Evolutionary conservation across 2,329 filamentous ascomycete genomes (phyloP).

Genomic region (Fusarium succisae): DNA sequence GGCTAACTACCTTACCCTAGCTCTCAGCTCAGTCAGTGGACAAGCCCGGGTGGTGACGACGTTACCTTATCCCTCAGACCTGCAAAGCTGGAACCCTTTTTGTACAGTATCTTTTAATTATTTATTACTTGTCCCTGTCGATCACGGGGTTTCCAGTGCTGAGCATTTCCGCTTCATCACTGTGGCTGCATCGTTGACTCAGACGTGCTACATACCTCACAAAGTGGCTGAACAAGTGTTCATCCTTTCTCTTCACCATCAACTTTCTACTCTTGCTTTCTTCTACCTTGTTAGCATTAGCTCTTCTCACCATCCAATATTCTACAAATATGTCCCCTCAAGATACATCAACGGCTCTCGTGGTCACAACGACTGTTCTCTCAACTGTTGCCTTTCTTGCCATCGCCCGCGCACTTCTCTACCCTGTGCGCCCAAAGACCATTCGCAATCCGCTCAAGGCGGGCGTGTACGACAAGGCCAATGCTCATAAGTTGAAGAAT

Average conservation of each 20-base stretch:
- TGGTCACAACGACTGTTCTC: conserved; percentile 54
- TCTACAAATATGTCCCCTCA: conserved; percentile 17
- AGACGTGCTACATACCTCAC: background rate
- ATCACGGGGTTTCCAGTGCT: background rate
- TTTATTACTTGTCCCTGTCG: background rate
- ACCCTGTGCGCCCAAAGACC: conserved; percentile 51
- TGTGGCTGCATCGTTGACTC: conserved; percentile 9
- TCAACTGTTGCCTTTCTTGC: conserved; percentile 53
- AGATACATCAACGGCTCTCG: conserved; percentile 39
- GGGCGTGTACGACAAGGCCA: conserved; percentile 45
- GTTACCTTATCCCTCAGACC: conserved; percentile 6
- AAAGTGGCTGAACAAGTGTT: conserved; percentile 17
- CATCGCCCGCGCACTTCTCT: conserved; percentile 49
- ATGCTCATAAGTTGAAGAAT: conserved; percentile 50
- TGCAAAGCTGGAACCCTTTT: background rate
- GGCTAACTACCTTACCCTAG: background rate
- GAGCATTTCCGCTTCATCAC: background rate
- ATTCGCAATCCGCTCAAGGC: conserved; percentile 58
- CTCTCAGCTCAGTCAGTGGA: conserved; percentile 1
- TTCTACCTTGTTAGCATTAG: background rate
- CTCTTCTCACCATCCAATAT: background rate
- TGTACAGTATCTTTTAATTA: background rate
- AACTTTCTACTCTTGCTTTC: background rate
- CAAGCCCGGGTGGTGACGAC: background rate
- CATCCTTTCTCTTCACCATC: background rate